Conservation (phyloP, 2,329 filamentous ascomycete genomes). For the Ascomycota sp. region DNA sequence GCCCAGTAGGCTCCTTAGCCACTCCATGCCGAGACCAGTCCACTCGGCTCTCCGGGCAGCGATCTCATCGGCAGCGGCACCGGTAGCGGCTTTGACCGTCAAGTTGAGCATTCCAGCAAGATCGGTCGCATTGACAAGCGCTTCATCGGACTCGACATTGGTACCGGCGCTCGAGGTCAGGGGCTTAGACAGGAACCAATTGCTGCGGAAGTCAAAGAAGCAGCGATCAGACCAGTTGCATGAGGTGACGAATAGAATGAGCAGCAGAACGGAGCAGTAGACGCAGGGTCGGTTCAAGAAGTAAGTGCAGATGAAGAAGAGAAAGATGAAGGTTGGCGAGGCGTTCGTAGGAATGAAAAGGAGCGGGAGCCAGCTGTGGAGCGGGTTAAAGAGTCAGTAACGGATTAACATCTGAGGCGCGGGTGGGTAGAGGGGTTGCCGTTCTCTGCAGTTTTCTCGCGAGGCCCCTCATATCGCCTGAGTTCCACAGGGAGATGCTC, state of each 20-base stretch:
- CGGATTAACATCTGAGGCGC: too few species aligned
- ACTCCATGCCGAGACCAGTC: conserved; percentile 65
- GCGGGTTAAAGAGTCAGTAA: neutral
- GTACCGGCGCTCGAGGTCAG: conserved; percentile 9
- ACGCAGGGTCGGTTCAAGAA: conserved; percentile 91
- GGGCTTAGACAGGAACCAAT: conserved; percentile 78
- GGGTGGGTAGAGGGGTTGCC: too few species aligned
- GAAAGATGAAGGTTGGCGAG: conserved; percentile 66
- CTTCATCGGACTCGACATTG: conserved; percentile 4
- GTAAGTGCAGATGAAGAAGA: conserved; percentile 85
- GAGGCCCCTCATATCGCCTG: too few species aligned
- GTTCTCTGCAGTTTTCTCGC: too few species aligned
- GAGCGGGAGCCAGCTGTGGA: conserved; percentile 56
- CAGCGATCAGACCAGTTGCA: conserved; percentile 79
- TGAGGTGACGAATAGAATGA: conserved; percentile 82
- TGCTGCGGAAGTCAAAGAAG: conserved; percentile 79
- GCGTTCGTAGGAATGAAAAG: conserved; percentile 79
- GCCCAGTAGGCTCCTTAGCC: conserved; percentile 64
- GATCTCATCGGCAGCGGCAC: conserved; percentile 44
- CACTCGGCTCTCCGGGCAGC: conserved; percentile 38
- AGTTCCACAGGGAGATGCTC: too few species aligned
- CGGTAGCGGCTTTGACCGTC: conserved; percentile 46
- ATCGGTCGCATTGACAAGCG: conserved; percentile 22
- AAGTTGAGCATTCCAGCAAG: conserved; percentile 41
- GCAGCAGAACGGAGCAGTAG: conserved; percentile 89